Evolutionary conservation across 2,329 filamentous ascomycete species (phyloP).

Genomic region (Penicillium sp.): DNA sequence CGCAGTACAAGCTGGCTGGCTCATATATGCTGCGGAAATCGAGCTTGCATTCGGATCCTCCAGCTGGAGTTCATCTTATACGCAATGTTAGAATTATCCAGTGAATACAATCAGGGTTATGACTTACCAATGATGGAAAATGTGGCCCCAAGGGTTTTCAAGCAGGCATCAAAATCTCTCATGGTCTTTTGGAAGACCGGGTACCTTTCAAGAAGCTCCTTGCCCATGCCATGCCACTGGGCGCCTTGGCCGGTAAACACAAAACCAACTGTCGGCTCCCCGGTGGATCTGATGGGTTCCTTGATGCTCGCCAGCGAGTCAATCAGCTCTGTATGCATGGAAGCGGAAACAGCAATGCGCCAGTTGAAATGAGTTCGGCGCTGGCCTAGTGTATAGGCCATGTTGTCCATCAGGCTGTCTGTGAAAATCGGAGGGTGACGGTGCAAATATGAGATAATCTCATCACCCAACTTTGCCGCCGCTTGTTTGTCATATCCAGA

Average conservation of each 20-base stretch:
- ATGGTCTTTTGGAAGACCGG: conserved; percentile 21
- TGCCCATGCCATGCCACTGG: conserved; percentile 37
- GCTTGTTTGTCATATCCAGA: conserved; percentile 22
- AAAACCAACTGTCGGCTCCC: conserved; percentile 29
- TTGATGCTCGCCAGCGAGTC: conserved; percentile 6
- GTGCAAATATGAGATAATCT: conserved; percentile 16
- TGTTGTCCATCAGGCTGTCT: conserved; percentile 19
- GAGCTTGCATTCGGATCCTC: conserved; percentile 15
- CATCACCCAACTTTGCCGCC: conserved; percentile 11
- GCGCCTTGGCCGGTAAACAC: conserved; percentile 41
- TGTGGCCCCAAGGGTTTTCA: conserved; percentile 19
- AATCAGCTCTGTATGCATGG: conserved; percentile 14
- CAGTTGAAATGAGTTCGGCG: conserved; percentile 22
- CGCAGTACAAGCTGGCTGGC: conserved; percentile 32
- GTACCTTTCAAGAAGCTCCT: conserved; percentile 27
- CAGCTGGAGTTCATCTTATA: conserved; percentile 23
- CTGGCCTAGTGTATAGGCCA: conserved; percentile 25
- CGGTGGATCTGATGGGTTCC: conserved; percentile 17
- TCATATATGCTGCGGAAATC: conserved; percentile 27
- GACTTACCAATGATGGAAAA: conserved; percentile 27
- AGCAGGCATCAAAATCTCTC: conserved; percentile 14
- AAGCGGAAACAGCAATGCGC: conserved; percentile 19
- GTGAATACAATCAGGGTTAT: background rate
- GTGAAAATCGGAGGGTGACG: conserved; percentile 17
- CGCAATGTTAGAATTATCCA: background rate